Conservation (phyloP, 2,329 filamentous ascomycete genomes). For the Thermoascus crustaceus region DNA sequence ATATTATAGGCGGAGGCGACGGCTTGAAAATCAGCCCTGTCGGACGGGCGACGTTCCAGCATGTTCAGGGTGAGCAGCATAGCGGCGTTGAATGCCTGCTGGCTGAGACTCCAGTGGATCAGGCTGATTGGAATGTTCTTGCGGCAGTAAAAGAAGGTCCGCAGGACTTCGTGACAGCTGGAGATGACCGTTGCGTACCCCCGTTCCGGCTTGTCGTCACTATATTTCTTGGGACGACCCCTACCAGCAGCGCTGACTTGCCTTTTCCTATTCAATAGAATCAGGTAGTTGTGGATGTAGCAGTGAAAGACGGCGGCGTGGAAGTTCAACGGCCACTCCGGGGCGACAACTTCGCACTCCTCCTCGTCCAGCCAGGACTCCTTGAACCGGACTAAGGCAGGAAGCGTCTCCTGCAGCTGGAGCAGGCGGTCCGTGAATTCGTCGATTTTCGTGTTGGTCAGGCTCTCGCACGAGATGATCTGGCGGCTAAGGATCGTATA, state of each 20-base stretch:
- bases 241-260: background rate
- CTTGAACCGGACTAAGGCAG: constrained; percentile 3
- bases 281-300: constrained; percentile 5
- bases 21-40: background rate
- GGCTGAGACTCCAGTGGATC: constrained; percentile 3
- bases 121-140: background rate
- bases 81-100: constrained; percentile 5
- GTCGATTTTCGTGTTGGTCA: constrained; percentile 4
- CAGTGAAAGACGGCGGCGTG: constrained; percentile 3
- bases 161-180: constrained; percentile 3
- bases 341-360: background rate
- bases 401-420: background rate
- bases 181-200: constrained; percentile 3
- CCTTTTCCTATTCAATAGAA: constrained; percentile 4
- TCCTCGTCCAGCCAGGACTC: constrained; percentile 2
- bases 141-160: constrained; percentile 2
- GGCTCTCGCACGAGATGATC: constrained; percentile 2
- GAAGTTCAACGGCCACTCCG: constrained; percentile 3
- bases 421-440: constrained; percentile 2
- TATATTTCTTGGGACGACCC: background rate
- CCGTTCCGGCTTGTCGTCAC: background rate
- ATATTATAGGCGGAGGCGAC: constrained; percentile 1
- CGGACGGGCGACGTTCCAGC: background rate
- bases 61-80: constrained; percentile 2
- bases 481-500: constrained; percentile 3